Base-by-base conservation (phyloP, 345 rosid species). In the Hibiscus syriacus region DNA sequence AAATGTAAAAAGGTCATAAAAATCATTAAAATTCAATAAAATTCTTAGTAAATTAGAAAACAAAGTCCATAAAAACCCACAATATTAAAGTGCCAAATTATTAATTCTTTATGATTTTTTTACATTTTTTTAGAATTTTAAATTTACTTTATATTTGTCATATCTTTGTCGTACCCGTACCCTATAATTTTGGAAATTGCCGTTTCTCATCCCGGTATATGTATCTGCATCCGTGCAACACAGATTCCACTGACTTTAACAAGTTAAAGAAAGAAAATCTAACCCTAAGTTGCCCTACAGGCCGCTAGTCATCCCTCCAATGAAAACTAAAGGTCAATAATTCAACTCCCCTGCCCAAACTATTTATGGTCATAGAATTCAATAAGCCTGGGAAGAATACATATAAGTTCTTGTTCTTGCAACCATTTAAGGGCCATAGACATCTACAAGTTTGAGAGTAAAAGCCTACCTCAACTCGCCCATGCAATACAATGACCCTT, bases 391-490 rank as follows among this genome's bases (percentile, higher is more conserved):
- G 19, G 55, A 19, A 19, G 55, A 50, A 39, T 12, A 61, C 1
- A 6, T 13, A 39, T 12, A 61, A 0, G 32, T 7, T 3, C 52
- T 23, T 41, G 46, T 41, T 39, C 20, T 39, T 25, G 54, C 54
- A 25, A 41, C 36, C 23, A 63, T 25, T 43, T 41, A 41, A 23
- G 64, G 64, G 36, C 13, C 52, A 41, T 25, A 7, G 52, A 43
- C 14, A 43, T 63, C 17, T 59, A 54, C 12, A 48, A 68, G 20
- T 41, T 2, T 49, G 41, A 38, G 55, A 39, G 41, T 58, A 64
- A 69, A 73, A 77, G 72, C 64, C 65, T 86, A 94, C 99, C 96
- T 94, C 99, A 70, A 94, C 96, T 66, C 99, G 80, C 56, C 98
- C 98, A 64, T 89, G 99, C 74, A 94, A 73, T 63, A 94, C 99